Percentiles rank a stretch among this genome's conserved stretches.
phyloP scores from a whole-genome alignment of 1,284 basidiomycete genomes.

The Inonotus obliquus region DNA sequence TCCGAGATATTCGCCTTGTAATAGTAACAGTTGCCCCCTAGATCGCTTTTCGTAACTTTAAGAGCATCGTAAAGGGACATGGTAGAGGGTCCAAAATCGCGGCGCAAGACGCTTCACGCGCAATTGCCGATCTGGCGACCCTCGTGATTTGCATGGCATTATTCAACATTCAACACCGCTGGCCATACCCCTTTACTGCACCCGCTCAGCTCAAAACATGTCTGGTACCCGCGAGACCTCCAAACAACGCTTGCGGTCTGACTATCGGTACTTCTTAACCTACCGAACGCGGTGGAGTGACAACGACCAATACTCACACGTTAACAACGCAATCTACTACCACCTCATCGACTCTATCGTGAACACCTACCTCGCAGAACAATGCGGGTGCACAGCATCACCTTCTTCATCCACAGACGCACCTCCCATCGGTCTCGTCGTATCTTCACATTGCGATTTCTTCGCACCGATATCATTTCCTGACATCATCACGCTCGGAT shows the following conservation, averaged over 20 bases:
- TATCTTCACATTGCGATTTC: slow-evolving; percentile 69
- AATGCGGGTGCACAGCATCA: slow-evolving; percentile 39
- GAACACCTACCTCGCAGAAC: slow-evolving; percentile 65
- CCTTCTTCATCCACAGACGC: neutral
- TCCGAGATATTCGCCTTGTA: slow-evolving; percentile 4
- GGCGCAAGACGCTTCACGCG: neutral
- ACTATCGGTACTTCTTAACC: slow-evolving; percentile 55
- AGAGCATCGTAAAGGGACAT: slow-evolving; percentile 1
- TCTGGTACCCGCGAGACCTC: neutral
- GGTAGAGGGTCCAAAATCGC: neutral
- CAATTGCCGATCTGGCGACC: too few species aligned
- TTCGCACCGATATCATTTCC: slow-evolving; percentile 68
- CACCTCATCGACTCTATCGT: slow-evolving; percentile 74
- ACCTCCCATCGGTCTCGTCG: slow-evolving; percentile 61
- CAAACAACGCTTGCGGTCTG: slow-evolving; percentile 18
- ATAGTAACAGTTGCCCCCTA: neutral
- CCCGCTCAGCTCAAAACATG: too few species aligned
- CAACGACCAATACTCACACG: slow-evolving; percentile 75
- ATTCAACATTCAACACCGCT: too few species aligned
- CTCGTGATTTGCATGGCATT: too few species aligned
- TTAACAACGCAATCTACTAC: slow-evolving; percentile 78
- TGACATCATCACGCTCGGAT: slow-evolving; percentile 57
- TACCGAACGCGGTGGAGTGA: slow-evolving; percentile 75
- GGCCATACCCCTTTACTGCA: too few species aligned
- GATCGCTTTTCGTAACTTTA: neutral